A percentile compares a stretch with the other conserved stretches of the same genome.
Evolutionary conservation across 1,139 yeast species (phyloP).

Genomic region (Kodamaea fungicola): DNA sequence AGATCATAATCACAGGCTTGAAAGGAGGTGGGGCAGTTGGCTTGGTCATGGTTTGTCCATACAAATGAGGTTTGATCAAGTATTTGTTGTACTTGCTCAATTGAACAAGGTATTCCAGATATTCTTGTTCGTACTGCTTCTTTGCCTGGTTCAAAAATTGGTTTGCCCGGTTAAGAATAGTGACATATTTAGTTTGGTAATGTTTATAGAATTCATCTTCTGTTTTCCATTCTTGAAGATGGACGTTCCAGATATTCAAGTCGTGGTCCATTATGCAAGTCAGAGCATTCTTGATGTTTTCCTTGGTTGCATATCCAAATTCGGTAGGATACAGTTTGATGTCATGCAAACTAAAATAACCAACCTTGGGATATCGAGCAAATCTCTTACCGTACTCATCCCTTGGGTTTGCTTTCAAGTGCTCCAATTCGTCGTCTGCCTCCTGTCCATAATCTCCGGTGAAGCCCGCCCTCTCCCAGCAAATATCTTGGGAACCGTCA

Average conservation of each 20-base stretch:
- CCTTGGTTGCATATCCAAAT: constrained; percentile 69
- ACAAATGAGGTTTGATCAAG: constrained; percentile 28
- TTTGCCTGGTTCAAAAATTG: constrained; percentile 57
- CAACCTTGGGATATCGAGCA: constrained; percentile 62
- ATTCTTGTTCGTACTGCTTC: constrained; percentile 39
- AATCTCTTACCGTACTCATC: constrained; percentile 54
- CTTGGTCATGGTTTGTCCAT: constrained; percentile 19
- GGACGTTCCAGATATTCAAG: constrained; percentile 81
- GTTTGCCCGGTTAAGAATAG: constrained; percentile 63
- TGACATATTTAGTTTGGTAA: constrained; percentile 61
- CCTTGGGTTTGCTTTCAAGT: constrained; percentile 29
- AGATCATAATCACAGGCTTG: constrained; percentile 67
- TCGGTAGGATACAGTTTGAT: constrained; percentile 87
- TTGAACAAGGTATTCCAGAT: constrained; percentile 29
- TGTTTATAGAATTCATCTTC: constrained; percentile 64
- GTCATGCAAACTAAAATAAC: constrained; percentile 83
- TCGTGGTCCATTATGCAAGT: constrained; percentile 81
- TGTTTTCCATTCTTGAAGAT: constrained; percentile 61
- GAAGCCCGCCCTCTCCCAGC: constrained; percentile 77
- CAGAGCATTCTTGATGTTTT: constrained; percentile 71
- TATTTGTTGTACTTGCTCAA: constrained; percentile 28
- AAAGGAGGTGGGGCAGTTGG: constrained; percentile 49
- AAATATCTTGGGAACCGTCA: constrained; percentile 87
- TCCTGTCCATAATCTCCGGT: constrained; percentile 49
- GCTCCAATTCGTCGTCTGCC: constrained; percentile 37